Evolutionary conservation across 208 protist species (phyloP).

Genomic region (Borovskyia barvae): DNA sequence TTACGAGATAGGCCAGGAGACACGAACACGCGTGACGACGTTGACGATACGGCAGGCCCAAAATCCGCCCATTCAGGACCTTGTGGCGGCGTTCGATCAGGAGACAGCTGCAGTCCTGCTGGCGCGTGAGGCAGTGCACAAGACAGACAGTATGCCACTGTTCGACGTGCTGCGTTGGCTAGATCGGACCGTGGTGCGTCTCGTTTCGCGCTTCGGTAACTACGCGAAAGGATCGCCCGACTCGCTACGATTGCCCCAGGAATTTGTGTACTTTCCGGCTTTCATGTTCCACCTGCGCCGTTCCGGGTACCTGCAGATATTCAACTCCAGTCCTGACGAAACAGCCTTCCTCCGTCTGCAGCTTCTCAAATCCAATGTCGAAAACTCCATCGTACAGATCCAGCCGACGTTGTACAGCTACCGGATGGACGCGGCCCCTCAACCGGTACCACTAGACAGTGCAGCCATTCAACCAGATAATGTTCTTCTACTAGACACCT

Average conservation of each 20-base stretch:
- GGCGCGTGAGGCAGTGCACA: constrained; percentile 95
- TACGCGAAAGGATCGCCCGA: constrained; percentile 91
- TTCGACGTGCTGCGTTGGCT: constrained; percentile 99
- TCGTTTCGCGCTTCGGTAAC: constrained; percentile 94
- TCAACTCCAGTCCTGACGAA: constrained; percentile 98
- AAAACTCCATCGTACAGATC: constrained; percentile 97
- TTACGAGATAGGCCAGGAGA: constrained; percentile 92
- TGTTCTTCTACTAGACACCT: constrained; percentile 98
- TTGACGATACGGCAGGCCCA: constrained; percentile 47
- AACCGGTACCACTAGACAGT: constrained; percentile 93
- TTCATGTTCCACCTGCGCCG: constrained; percentile 99
- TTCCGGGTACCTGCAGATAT: constrained; percentile 96
- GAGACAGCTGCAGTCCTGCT: constrained; percentile 97
- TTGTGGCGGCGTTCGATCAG: constrained; percentile 95
- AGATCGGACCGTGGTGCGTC: constrained; percentile 97
- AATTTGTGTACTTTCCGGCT: constrained; percentile 97
- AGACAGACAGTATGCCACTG: constrained; percentile 94
- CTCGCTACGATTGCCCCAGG: constrained; percentile 85
- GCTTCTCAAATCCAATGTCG: constrained; percentile 93
- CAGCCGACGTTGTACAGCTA: constrained; percentile 98
- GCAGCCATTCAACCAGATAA: constrained; percentile 86
- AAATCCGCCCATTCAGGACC: constrained; percentile 59
- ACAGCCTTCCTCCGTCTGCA: constrained; percentile 96
- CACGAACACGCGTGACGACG: constrained; percentile 89
- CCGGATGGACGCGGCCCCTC: constrained; percentile 85